Evolutionary conservation across 352 stramenopile genomes (phyloP).

Genomic region (Phytopythium oedochilum): DNA sequence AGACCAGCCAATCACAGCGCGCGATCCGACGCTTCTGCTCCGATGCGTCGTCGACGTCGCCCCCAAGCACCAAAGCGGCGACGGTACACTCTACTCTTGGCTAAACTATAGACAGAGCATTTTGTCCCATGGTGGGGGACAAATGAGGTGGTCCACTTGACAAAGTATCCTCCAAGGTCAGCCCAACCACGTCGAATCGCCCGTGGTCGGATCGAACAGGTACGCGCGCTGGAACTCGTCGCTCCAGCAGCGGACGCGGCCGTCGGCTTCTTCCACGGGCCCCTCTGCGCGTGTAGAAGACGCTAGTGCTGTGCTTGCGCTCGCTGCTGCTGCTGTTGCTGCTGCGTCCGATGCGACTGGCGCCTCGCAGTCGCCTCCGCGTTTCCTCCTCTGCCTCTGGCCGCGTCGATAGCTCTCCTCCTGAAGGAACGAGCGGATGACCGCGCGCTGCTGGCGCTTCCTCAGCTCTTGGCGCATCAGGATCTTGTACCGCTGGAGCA

Average conservation of each 20-base stretch:
- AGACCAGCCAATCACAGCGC: not conserved
- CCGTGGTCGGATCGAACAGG: constrained; percentile 36
- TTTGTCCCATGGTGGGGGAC: too few species aligned
- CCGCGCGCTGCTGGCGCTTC: constrained; percentile 35
- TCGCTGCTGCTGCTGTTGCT: not conserved
- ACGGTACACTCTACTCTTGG: too few species aligned
- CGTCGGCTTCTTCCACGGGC: constrained; percentile 1
- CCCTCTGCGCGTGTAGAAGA: not conserved
- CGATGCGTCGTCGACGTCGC: constrained; percentile 1
- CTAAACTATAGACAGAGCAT: too few species aligned
- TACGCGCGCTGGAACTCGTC: constrained; percentile 54
- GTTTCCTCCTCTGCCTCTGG: constrained; percentile 14
- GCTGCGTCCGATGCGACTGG: not conserved
- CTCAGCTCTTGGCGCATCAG: constrained; percentile 41
- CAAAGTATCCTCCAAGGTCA: too few species aligned
- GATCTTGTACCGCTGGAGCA: constrained; percentile 41
- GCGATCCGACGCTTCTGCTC: not conserved
- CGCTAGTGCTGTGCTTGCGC: not conserved
- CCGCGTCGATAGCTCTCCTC: constrained; percentile 30
- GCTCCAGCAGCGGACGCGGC: constrained; percentile 46
- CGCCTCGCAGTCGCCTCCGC: not conserved
- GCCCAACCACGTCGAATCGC: constrained; percentile 40
- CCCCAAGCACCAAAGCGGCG: constrained; percentile 1
- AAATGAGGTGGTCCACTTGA: constrained; percentile 9
- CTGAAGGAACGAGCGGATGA: constrained; percentile 49